Percentiles rank a stretch among this genome's conserved stretches.
These are phyloP conservation scores for Spongispora temasekensis DNA, from an alignment of 1,284 basidiomycete species.

Conservation along the genomic window DNA sequence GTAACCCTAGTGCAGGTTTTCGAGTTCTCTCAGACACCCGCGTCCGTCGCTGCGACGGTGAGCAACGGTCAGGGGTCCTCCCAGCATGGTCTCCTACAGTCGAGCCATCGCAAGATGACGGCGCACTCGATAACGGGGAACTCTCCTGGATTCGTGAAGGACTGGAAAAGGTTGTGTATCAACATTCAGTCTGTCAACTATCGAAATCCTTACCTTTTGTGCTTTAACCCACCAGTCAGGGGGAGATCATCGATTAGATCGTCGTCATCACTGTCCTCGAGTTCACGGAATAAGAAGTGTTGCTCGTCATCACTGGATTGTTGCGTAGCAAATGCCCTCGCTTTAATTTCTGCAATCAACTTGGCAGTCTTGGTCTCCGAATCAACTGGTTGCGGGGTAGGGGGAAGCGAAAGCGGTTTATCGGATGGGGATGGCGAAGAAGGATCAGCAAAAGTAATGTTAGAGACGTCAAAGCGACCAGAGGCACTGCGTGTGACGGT, in stretches of 20 bases:
- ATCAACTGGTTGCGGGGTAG: conserved; percentile 47
- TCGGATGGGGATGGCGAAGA: conserved; percentile 41
- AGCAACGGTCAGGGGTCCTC: not conserved
- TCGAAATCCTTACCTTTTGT: conserved; percentile 21
- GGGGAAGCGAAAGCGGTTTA: conserved; percentile 28
- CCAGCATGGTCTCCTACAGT: not conserved
- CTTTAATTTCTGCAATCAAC: conserved; percentile 64
- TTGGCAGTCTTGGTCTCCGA: conserved; percentile 51
- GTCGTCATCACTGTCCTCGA: conserved; percentile 53
- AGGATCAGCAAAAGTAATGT: conserved; percentile 24
- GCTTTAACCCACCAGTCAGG: conserved; percentile 15
- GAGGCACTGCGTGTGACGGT: conserved; percentile 2
- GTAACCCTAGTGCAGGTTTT: conserved; percentile 12
- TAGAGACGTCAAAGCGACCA: not conserved
- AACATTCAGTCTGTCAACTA: too few species aligned
- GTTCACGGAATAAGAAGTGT: conserved; percentile 43
- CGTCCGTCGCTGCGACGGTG: conserved; percentile 5
- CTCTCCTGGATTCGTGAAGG: too few species aligned
- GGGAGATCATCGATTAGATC: conserved; percentile 34
- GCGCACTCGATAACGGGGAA: conserved; percentile 28
- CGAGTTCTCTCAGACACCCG: conserved; percentile 17
- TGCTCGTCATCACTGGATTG: conserved; percentile 46
- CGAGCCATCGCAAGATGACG: conserved; percentile 13
- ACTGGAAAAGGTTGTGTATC: too few species aligned
- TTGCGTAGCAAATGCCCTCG: conserved; percentile 47